These are phyloP conservation scores for Centella asiatica DNA, from an alignment of 129 eudicot species.

Conservation along the genomic window DNA sequence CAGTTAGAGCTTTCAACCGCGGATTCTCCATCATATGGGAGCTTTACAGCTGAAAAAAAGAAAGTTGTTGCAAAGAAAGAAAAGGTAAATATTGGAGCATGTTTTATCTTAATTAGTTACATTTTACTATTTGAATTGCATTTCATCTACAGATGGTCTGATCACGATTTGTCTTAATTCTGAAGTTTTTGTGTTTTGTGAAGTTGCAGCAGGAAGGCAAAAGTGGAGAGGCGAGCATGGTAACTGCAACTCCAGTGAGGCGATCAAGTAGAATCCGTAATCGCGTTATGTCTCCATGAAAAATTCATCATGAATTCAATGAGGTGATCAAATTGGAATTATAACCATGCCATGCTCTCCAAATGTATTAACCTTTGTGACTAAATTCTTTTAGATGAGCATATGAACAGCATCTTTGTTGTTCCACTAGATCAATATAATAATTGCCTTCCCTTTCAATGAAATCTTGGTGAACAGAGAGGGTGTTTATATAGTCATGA, in stretches of 20 bases:
- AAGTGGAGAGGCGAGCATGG: constrained; percentile 15
- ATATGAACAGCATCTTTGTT: neutral
- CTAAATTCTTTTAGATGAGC: neutral
- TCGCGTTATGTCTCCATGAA: constrained; percentile 50
- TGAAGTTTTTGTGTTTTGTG: neutral
- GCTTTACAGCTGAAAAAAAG: constrained; percentile 35
- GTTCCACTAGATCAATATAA: neutral
- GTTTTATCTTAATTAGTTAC: neutral
- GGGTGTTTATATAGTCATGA: too few relatives aligned
- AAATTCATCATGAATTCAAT: constrained; percentile 3
- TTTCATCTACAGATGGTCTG: neutral
- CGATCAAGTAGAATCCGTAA: constrained; percentile 60
- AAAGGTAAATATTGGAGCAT: constrained; percentile 27
- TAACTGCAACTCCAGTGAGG: constrained; percentile 50
- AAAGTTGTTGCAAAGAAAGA: constrained; percentile 29
- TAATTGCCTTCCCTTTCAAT: too few relatives aligned
- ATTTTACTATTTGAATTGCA: neutral
- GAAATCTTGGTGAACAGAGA: too few relatives aligned
- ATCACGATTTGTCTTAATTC: too few relatives aligned
- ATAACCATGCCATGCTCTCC: too few relatives aligned
- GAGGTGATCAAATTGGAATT: too few relatives aligned
- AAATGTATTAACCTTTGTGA: too few relatives aligned
- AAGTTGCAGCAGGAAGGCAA: constrained; percentile 22
- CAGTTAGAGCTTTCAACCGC: constrained; percentile 10
- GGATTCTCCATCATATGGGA: constrained; percentile 30